A percentile compares a stretch with the other conserved stretches of the same genome.
These are phyloP conservation scores for Heracleum sosnowskyi DNA, from an alignment of 129 eudicot genomes.

Conservation along the genomic window DNA sequence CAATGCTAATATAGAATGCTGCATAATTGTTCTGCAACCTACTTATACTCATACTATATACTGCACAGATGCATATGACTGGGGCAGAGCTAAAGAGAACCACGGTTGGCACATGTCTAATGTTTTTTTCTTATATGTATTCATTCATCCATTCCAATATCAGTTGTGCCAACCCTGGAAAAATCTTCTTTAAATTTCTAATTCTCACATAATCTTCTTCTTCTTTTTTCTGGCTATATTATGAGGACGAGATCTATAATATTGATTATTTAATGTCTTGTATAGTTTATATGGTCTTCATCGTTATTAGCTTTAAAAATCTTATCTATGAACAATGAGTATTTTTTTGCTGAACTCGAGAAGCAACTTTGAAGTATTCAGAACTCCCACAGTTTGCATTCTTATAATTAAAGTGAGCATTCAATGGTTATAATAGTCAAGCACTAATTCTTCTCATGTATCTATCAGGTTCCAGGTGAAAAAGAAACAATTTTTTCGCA, in stretches of 20 bases:
- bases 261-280: no score
- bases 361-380: not conserved
- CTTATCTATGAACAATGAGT: no score
- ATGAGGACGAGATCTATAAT: not conserved
- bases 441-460: not conserved
- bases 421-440: not conserved
- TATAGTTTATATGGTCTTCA: not conserved
- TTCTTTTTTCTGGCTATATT: not conserved
- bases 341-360: not conserved
- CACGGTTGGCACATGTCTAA: not conserved
- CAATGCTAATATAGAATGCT: not conserved
- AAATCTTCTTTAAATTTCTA: not conserved
- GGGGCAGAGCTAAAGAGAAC: not conserved
- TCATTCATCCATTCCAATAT: no score
- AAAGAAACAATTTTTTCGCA: slow-evolving; percentile 85
- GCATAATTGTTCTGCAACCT: not conserved
- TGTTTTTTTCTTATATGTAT: not conserved
- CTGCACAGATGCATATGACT: not conserved
- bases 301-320: no score
- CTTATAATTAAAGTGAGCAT: not conserved
- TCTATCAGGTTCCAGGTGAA: slow-evolving; percentile 82
- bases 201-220: not conserved
- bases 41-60: not conserved
- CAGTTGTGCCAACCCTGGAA: not conserved
- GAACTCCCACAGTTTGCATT: not conserved